These are phyloP conservation scores for Nannochloropsis salina DNA, from an alignment of 108 stramenopile genomes.

Conservation along the genomic window DNA sequence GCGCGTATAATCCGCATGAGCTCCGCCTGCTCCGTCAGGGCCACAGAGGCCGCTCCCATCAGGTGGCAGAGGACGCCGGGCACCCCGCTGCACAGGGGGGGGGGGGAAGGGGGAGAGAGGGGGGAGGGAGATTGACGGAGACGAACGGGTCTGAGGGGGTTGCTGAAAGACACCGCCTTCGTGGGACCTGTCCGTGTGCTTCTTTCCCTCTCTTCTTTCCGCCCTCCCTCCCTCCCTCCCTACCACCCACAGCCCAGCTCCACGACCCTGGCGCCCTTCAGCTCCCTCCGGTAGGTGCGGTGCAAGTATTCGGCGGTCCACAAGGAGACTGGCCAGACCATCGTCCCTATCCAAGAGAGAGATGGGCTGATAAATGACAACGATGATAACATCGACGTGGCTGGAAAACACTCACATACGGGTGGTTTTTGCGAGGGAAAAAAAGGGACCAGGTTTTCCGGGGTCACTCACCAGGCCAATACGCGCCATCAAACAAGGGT, in stretches of 20 bases:
- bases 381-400: too few species aligned
- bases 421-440: background rate
- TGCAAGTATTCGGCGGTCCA: background rate
- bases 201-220: background rate
- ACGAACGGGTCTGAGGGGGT: background rate
- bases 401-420: too few species aligned
- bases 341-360: background rate
- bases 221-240: background rate
- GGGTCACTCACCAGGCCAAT: background rate
- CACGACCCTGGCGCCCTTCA: background rate
- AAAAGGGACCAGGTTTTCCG: background rate
- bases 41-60: background rate
- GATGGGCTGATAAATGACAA: too few species aligned
- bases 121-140: background rate
- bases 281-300: background rate
- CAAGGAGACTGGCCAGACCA: background rate
- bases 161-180: background rate
- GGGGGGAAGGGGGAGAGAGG: background rate
- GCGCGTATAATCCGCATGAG: background rate
- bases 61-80: background rate
- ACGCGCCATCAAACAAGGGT: background rate
- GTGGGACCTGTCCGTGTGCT: background rate
- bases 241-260: background rate
- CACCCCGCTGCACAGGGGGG: background rate
- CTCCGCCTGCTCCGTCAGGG: background rate